Conservation (phyloP, 768 basidiomycete genomes). For the Termitomyces sp. region DNA sequence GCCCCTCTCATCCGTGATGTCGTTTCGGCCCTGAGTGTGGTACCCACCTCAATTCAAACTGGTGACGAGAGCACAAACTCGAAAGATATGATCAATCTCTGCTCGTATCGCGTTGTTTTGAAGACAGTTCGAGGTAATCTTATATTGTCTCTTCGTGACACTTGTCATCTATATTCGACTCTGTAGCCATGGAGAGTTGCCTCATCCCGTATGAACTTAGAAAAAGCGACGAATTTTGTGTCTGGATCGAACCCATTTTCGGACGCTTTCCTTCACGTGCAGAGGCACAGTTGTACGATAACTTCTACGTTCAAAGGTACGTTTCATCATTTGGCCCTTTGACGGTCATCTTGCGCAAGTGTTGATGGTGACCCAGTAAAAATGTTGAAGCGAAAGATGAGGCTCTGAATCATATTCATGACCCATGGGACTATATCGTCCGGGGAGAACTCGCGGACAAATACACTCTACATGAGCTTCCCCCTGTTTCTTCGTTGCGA, state of each 20-base stretch:
- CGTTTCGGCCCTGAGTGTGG: constrained; percentile 17
- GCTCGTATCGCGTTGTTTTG: constrained; percentile 28
- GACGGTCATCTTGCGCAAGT: not conserved
- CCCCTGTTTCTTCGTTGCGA: not conserved
- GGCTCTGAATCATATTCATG: constrained; percentile 1
- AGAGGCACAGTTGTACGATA: constrained; percentile 8
- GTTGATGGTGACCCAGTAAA: constrained; percentile 4
- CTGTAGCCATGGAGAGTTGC: constrained; percentile 40
- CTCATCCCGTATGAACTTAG: constrained; percentile 36
- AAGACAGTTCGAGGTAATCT: constrained; percentile 34
- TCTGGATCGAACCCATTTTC: constrained; percentile 29
- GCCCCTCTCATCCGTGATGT: constrained; percentile 25
- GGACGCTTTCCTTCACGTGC: constrained; percentile 9
- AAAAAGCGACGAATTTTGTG: constrained; percentile 25
- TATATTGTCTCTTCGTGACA: not conserved
- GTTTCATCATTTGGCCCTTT: not conserved
- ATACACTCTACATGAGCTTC: constrained; percentile 5
- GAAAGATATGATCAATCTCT: constrained; percentile 29
- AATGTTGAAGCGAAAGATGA: constrained; percentile 9
- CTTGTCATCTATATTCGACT: not conserved
- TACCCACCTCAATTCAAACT: constrained; percentile 10
- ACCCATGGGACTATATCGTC: constrained; percentile 9
- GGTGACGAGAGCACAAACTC: constrained; percentile 6
- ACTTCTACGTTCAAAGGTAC: constrained; percentile 13
- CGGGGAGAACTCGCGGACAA: not conserved